phyloP scores from a whole-genome alignment of 2,329 filamentous ascomycete species.

The Cordyceps cateniannulata region DNA sequence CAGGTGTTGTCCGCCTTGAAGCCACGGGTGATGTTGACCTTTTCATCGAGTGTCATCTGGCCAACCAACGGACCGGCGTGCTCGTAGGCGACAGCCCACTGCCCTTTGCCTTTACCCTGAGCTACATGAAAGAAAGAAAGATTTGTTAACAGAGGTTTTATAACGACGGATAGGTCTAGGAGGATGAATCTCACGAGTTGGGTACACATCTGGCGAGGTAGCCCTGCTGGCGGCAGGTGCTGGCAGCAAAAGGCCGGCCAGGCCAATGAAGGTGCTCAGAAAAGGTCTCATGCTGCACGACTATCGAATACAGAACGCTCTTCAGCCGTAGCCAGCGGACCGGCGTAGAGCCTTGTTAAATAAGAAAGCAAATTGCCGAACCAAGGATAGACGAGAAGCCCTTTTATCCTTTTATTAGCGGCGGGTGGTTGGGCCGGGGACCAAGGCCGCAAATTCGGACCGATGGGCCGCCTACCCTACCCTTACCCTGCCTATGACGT shows the following conservation, averaged over 20 bases:
- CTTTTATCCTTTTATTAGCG: too few relatives aligned
- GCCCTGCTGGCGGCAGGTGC: conserved; percentile 1
- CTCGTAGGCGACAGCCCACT: conserved; percentile 52
- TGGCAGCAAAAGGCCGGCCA: conserved; percentile 12
- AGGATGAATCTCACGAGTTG: conserved; percentile 17
- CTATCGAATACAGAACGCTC: background rate
- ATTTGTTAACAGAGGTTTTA: background rate
- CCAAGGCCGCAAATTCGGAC: conserved; percentile 11
- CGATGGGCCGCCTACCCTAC: background rate
- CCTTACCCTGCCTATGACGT: too few relatives aligned
- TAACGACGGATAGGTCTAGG: background rate
- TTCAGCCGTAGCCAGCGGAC: background rate
- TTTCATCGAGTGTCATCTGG: conserved; percentile 61
- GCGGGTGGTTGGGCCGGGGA: background rate
- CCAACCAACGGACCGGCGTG: conserved; percentile 51
- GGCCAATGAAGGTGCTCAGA: background rate
- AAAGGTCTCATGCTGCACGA: background rate
- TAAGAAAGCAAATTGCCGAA: background rate
- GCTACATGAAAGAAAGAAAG: conserved; percentile 19
- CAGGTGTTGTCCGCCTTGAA: conserved; percentile 48
- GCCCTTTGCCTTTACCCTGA: conserved; percentile 25
- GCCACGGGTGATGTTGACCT: conserved; percentile 45
- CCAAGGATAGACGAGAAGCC: background rate
- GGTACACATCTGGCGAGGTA: conserved; percentile 21
- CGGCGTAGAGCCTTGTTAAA: background rate